Percentiles rank a stretch among this genome's conserved stretches.
These are phyloP conservation scores for Microsporum audouinii DNA, from an alignment of 2,329 filamentous ascomycete species.

Conservation along the genomic window DNA sequence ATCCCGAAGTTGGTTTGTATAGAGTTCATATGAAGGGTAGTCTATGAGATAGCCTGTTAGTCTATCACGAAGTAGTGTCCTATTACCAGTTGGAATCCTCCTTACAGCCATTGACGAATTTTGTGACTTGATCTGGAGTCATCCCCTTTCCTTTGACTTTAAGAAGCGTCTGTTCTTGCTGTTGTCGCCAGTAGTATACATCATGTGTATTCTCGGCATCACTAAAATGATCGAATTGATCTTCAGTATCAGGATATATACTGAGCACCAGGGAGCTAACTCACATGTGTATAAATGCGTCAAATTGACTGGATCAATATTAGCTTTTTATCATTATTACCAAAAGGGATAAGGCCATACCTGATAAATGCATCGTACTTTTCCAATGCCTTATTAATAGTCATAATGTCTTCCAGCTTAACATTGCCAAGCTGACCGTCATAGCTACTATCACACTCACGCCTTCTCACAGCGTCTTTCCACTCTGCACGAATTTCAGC, in stretches of 20 bases:
- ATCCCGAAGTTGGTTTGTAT: slow-evolving; percentile 46
- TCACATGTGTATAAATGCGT: slow-evolving; percentile 54
- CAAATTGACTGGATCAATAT: slow-evolving; percentile 35
- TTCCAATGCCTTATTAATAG: slow-evolving; percentile 48
- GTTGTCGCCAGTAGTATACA: slow-evolving; percentile 72
- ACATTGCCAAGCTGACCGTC: slow-evolving; percentile 44
- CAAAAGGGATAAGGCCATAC: slow-evolving; percentile 21
- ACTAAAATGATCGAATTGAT: slow-evolving; percentile 19
- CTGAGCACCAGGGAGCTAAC: slow-evolving; percentile 15
- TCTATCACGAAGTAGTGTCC: not conserved
- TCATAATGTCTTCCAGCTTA: slow-evolving; percentile 43
- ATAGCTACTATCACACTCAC: slow-evolving; percentile 37
- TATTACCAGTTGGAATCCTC: slow-evolving; percentile 7
- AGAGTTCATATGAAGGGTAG: slow-evolving; percentile 63
- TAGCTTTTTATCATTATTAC: slow-evolving; percentile 11
- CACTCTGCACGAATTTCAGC: slow-evolving; percentile 45
- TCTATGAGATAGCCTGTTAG: slow-evolving; percentile 28
- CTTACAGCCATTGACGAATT: slow-evolving; percentile 59
- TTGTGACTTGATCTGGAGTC: slow-evolving; percentile 65
- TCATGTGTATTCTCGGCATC: slow-evolving; percentile 62
- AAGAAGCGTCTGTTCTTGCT: slow-evolving; percentile 67
- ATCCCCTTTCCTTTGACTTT: slow-evolving; percentile 60
- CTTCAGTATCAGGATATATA: not conserved
- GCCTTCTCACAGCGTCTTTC: slow-evolving; percentile 36
- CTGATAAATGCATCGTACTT: slow-evolving; percentile 50